phyloP scores from a whole-genome alignment of 108 stramenopile species.

The Mayamaea pseudoterrestris region DNA sequence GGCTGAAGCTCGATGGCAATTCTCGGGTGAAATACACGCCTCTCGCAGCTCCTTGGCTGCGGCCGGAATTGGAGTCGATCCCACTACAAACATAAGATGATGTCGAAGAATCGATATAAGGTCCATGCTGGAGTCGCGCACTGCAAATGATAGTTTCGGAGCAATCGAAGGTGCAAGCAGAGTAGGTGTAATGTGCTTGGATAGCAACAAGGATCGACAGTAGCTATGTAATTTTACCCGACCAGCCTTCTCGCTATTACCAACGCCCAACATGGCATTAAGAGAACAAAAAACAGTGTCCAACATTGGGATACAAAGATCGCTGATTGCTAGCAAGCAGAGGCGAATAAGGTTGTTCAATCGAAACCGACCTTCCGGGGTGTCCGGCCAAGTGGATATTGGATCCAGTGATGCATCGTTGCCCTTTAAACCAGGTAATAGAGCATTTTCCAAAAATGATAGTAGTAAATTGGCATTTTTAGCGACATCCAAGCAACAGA shows the following conservation, averaged over 20 bases:
- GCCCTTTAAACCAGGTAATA: conserved; percentile 40
- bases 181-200: conserved; percentile 9
- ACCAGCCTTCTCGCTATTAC: background rate
- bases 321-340: conserved; percentile 10
- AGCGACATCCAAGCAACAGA: conserved; percentile 1
- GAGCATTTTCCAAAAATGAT: conserved; percentile 29
- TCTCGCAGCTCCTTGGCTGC: conserved; percentile 33
- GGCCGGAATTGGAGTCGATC: conserved; percentile 31
- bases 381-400: conserved; percentile 43
- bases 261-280: background rate
- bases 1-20: background rate
- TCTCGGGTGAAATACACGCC: conserved; percentile 20
- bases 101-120: conserved; percentile 2
- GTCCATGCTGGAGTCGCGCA: conserved; percentile 18
- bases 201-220: conserved; percentile 1
- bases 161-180: conserved; percentile 18
- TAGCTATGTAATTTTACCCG: background rate
- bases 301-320: background rate
- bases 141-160: conserved; percentile 32
- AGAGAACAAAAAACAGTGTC: background rate
- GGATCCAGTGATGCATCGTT: conserved; percentile 46
- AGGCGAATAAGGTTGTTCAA: conserved; percentile 18
- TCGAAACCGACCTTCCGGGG: conserved; percentile 26
- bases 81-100: conserved; percentile 1
- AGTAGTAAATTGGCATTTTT: conserved; percentile 24